These are phyloP conservation scores for Populus euphratica DNA, from an alignment of 345 rosid genomes.

Conservation along the genomic window DNA sequence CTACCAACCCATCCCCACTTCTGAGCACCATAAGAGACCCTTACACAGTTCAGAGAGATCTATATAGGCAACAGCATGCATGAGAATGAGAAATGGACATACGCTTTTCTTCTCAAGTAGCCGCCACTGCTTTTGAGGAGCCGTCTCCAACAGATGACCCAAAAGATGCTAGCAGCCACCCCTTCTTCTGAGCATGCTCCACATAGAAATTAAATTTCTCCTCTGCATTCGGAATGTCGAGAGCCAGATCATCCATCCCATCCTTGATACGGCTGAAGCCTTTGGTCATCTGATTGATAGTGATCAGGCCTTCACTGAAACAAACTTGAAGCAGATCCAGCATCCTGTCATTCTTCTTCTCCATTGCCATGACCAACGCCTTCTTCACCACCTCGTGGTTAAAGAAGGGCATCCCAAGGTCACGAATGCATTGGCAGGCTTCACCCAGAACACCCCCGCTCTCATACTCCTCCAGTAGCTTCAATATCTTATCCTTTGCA, in stretches of 20 bases:
- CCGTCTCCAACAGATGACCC: slow-evolving; percentile 32
- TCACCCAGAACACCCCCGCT: slow-evolving; percentile 84
- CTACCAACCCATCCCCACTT: slow-evolving; percentile 34
- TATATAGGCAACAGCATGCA: slow-evolving; percentile 31
- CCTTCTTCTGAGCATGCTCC: slow-evolving; percentile 66
- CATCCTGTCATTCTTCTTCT: slow-evolving; percentile 89
- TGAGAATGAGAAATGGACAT: slow-evolving; percentile 17
- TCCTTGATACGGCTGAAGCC: slow-evolving; percentile 85
- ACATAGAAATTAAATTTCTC: slow-evolving; percentile 70
- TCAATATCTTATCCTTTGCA: slow-evolving; percentile 95
- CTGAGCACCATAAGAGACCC: slow-evolving; percentile 5
- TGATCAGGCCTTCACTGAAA: slow-evolving; percentile 83
- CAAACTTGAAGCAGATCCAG: slow-evolving; percentile 82
- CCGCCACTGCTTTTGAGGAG: slow-evolving; percentile 12
- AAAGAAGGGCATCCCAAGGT: slow-evolving; percentile 94
- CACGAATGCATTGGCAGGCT: slow-evolving; percentile 96
- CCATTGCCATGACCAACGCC: slow-evolving; percentile 99
- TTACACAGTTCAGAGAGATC: slow-evolving; percentile 14
- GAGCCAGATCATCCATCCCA: slow-evolving; percentile 89
- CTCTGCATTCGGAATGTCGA: slow-evolving; percentile 87
- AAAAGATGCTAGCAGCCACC: slow-evolving; percentile 69
- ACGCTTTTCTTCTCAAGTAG: slow-evolving; percentile 36
- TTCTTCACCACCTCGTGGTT: slow-evolving; percentile 99
- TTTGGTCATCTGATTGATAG: slow-evolving; percentile 85
- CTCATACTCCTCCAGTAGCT: slow-evolving; percentile 89